phyloP scores from a whole-genome alignment of 352 stramenopile genomes.

The Phytophthora sp. region DNA sequence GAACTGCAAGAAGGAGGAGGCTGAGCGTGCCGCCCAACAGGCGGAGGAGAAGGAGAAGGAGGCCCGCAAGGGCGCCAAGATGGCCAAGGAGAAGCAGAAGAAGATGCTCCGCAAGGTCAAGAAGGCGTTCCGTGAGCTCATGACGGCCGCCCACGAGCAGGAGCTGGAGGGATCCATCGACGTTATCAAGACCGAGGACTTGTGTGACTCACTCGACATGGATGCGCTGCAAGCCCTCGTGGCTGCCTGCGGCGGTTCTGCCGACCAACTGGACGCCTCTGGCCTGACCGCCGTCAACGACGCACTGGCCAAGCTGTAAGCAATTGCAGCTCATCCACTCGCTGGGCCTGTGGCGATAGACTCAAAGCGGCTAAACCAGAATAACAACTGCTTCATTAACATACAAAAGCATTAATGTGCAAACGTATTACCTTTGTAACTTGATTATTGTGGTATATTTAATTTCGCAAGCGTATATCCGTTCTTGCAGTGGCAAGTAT shows the following conservation, averaged over 20 bases:
- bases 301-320: slow-evolving; percentile 55
- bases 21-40: slow-evolving; percentile 50
- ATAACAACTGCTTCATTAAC: slow-evolving; percentile 27
- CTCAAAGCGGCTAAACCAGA: not conserved
- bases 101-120: slow-evolving; percentile 86
- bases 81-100: slow-evolving; percentile 86
- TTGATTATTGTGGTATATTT: too few species aligned
- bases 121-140: slow-evolving; percentile 85
- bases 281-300: slow-evolving; percentile 61
- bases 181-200: slow-evolving; percentile 74
- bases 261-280: slow-evolving; percentile 60
- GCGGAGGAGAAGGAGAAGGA: slow-evolving; percentile 77
- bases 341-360: not conserved
- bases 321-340: not conserved
- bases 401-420: slow-evolving; percentile 18
- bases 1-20: slow-evolving; percentile 66
- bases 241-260: slow-evolving; percentile 54
- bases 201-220: slow-evolving; percentile 78
- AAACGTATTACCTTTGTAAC: not conserved
- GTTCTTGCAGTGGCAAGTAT: too few species aligned
- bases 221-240: slow-evolving; percentile 74
- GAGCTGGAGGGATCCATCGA: slow-evolving; percentile 63
- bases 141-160: slow-evolving; percentile 66
- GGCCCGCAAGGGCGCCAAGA: slow-evolving; percentile 72
- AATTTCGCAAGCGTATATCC: too few species aligned